Percentiles rank a stretch among this genome's conserved stretches.
Evolutionary conservation across 805 yeast genomes (phyloP).

Genomic region (Maudiozyma pseudohumilis): DNA sequence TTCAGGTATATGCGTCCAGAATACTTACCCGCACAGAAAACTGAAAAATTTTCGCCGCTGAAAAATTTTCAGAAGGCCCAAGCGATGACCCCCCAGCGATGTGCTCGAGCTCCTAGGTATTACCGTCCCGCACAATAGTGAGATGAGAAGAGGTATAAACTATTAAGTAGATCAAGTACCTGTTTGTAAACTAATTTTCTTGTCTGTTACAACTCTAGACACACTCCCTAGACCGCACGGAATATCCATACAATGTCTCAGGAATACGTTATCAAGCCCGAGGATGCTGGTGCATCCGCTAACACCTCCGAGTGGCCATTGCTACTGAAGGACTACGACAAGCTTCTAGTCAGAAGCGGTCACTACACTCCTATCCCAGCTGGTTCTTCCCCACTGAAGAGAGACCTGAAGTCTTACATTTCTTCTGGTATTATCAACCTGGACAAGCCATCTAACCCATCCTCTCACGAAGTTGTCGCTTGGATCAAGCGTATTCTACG

Average conservation of each 20-base stretch:
- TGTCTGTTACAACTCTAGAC: too few species aligned
- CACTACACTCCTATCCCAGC: slow-evolving; percentile 97
- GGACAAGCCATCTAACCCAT: slow-evolving; percentile 97
- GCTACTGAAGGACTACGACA: slow-evolving; percentile 86
- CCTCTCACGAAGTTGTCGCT: slow-evolving; percentile 98
- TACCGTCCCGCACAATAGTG: too few species aligned
- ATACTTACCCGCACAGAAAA: too few species aligned
- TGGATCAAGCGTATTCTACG: slow-evolving; percentile 96
- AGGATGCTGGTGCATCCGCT: slow-evolving; percentile 60
- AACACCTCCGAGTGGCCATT: slow-evolving; percentile 96
- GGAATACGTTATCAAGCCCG: slow-evolving; percentile 82
- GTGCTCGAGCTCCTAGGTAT: too few species aligned
- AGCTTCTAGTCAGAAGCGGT: slow-evolving; percentile 86
- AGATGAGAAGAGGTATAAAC: too few species aligned
- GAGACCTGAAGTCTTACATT: slow-evolving; percentile 84
- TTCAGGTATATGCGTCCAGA: too few species aligned
- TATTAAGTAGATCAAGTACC: too few species aligned
- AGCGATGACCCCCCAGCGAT: too few species aligned
- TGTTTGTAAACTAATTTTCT: too few species aligned
- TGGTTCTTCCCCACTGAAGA: slow-evolving; percentile 88
- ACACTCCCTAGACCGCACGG: background rate
- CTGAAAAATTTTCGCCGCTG: too few species aligned
- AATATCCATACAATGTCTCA: slow-evolving; percentile 46
- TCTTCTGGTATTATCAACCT: slow-evolving; percentile 94
- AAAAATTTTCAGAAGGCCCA: too few species aligned